Conservation (phyloP, 371 early-diverging fungal species). For the Circinella minor region DNA sequence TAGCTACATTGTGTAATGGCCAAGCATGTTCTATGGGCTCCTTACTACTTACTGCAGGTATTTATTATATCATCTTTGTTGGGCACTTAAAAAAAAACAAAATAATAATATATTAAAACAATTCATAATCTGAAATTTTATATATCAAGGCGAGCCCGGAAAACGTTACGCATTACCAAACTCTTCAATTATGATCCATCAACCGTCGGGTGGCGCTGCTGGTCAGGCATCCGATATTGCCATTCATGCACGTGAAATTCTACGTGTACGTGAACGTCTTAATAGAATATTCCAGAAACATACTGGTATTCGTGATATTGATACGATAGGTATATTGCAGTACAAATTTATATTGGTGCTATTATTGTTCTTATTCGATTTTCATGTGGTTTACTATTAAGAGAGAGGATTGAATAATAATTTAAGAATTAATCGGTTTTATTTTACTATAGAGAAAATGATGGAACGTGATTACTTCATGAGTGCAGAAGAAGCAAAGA, state of each 20-base stretch:
- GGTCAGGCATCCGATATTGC: conserved; percentile 98
- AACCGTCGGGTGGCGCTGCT: conserved; percentile 95
- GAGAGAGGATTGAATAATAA: not conserved
- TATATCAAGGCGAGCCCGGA: conserved; percentile 75
- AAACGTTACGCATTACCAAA: conserved; percentile 90
- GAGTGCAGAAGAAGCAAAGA: conserved; percentile 89
- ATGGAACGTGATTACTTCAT: conserved; percentile 97
- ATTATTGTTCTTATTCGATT: not conserved
- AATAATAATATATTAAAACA: no score
- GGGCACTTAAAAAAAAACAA: no score
- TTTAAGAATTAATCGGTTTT: not conserved
- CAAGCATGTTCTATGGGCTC: conserved; percentile 99
- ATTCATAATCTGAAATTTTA: no score
- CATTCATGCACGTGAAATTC: conserved; percentile 95
- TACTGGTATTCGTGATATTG: conserved; percentile 79
- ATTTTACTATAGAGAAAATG: conserved; percentile 59
- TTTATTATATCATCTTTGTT: no score
- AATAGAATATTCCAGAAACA: conserved; percentile 90
- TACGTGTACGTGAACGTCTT: conserved; percentile 84
- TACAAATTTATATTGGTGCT: no score
- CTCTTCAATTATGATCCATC: conserved; percentile 96
- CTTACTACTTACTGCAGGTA: conserved; percentile 87
- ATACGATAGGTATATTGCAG: conserved; percentile 73
- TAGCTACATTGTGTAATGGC: conserved; percentile 94
- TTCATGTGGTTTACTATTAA: not conserved